Evolutionary conservation across 164 flowering plant genomes (phyloP), one percentile per base, ranked within the genome.

Genomic region (Protea cynaroides): DNA sequence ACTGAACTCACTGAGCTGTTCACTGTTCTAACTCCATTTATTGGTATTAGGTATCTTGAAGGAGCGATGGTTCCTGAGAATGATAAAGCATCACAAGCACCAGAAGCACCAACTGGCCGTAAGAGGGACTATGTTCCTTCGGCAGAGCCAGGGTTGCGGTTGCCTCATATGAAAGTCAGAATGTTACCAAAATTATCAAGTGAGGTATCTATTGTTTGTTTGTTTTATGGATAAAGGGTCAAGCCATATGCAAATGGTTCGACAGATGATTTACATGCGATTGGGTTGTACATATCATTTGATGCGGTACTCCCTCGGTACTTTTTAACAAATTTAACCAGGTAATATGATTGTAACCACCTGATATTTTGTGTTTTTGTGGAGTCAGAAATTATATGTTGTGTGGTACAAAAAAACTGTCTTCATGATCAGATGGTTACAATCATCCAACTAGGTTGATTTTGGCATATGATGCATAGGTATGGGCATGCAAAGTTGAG

Each of bases 101-200:
- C 13, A 18, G 74, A 75, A 66, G 78, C 69, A 18, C 92, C 89
- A 36, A 81, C 81, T 65, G 96, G 96, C 60, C 89, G 94, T 52
- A 79, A 94, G 55, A 85, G 88, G 75, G 94, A 85, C 63, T 95
- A 88, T 71, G 65, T 86, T 58, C 97, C 99, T 7, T 81, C 81
- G 38, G 79, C 90, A 52, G 78, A 84, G 62, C 85, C 95, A 68
- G 97, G 96, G 29, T 79, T 89, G 63, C 84, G 97, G 69, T 76
- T 95, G 66, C 97, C 97, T 14, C 97, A 92, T 70, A 86, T 88
- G 92, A 82, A 76, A 29, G 77, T 92, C 23, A 82, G 72, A 62
- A 17, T 68, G 11, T 73, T 86, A 60, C 68, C 82, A 21, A 63
- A 71, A 63, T 38, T 25, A 11, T 47, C 78, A 24, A 68, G 58